Percentiles rank a stretch among this genome's conserved stretches.
Evolutionary conservation across 2,329 filamentous ascomycete genomes (phyloP).

Genomic region (Venturia asperata): DNA sequence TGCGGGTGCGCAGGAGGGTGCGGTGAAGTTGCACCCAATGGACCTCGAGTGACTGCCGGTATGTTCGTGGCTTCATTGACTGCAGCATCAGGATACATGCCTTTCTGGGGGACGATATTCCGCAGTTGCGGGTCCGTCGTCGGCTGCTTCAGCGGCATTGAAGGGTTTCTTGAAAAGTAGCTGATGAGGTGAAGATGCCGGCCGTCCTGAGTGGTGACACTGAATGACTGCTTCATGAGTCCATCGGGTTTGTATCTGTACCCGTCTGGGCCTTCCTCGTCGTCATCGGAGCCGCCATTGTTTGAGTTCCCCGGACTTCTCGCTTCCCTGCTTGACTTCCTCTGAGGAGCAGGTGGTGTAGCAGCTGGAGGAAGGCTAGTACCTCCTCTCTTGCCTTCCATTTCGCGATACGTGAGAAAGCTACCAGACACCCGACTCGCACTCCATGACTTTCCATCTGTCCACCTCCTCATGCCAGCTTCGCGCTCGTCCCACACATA

Average conservation of each 20-base stretch:
- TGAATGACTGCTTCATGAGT: slow-evolving; percentile 99
- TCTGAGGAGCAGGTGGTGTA: not conserved
- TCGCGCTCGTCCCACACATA: slow-evolving; percentile 99
- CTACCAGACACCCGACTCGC: slow-evolving; percentile 95
- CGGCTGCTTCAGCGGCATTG: slow-evolving; percentile 70
- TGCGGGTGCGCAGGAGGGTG: slow-evolving; percentile 10
- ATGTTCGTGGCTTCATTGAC: slow-evolving; percentile 77
- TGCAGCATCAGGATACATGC: slow-evolving; percentile 95
- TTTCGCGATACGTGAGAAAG: slow-evolving; percentile 94
- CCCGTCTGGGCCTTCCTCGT: slow-evolving; percentile 65
- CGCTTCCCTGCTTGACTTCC: slow-evolving; percentile 29
- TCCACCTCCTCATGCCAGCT: slow-evolving; percentile 97
- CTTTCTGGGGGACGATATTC: slow-evolving; percentile 79
- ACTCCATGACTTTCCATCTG: slow-evolving; percentile 98
- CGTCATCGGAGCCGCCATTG: slow-evolving; percentile 74
- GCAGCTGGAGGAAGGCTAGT: slow-evolving; percentile 52
- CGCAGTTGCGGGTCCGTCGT: slow-evolving; percentile 72
- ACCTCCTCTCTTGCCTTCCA: slow-evolving; percentile 95
- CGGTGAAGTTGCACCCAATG: slow-evolving; percentile 38
- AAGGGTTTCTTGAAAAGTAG: slow-evolving; percentile 71
- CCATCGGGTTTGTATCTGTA: slow-evolving; percentile 95
- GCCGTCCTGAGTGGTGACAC: slow-evolving; percentile 83
- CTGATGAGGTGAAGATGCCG: slow-evolving; percentile 97
- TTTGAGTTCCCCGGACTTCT: slow-evolving; percentile 80
- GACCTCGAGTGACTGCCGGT: slow-evolving; percentile 71